Evolutionary conservation across 331 rosid species (phyloP).

Genomic region (Ulmus americana): DNA sequence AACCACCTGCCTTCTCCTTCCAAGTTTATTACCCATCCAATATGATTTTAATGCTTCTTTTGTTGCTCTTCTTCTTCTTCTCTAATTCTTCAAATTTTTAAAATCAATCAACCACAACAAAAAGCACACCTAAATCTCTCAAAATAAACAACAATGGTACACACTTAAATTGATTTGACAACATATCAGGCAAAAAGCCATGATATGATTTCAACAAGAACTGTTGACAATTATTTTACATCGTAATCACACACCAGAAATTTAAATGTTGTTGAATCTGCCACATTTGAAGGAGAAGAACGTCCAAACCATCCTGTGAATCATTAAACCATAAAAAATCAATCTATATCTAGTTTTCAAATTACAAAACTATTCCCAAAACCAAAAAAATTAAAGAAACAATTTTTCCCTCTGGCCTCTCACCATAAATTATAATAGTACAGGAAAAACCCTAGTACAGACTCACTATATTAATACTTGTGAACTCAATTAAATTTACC

Average conservation of each 20-base stretch:
- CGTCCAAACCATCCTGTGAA: slow-evolving; percentile 15
- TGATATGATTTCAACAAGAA: neutral
- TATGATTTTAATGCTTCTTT: slow-evolving; percentile 15
- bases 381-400: neutral
- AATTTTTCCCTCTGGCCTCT: neutral
- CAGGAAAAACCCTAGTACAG: no score
- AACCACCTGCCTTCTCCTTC: slow-evolving; percentile 85
- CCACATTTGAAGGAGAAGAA: slow-evolving; percentile 3
- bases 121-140: slow-evolving; percentile 24
- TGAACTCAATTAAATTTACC: neutral
- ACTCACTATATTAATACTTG: neutral
- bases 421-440: no score
- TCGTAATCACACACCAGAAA: neutral
- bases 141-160: slow-evolving; percentile 16
- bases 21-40: slow-evolving; percentile 97
- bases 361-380: neutral
- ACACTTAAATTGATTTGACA: slow-evolving; percentile 13
- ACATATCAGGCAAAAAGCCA: slow-evolving; percentile 4
- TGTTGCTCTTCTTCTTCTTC: slow-evolving; percentile 7
- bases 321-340: slow-evolving; percentile 7
- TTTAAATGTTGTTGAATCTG: neutral
- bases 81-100: slow-evolving; percentile 14
- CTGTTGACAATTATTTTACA: neutral
- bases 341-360: neutral
- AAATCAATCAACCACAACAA: slow-evolving; percentile 30